Conservation (phyloP, 441 rosid species). For the Brassica hybrid region DNA sequence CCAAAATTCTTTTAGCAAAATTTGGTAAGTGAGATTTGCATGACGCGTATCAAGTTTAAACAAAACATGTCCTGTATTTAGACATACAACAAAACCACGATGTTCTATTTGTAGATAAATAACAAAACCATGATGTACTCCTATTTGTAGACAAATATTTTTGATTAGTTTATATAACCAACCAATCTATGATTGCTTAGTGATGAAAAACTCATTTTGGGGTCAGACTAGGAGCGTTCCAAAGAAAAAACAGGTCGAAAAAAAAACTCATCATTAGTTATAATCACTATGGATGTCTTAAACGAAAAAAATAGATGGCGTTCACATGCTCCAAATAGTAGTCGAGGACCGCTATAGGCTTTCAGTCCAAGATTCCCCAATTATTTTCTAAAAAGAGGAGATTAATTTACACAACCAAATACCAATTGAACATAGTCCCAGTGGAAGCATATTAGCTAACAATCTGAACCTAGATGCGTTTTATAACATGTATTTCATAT, state of each 20-base stretch:
- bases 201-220: background rate
- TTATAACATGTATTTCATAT: background rate
- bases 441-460: slow-evolving; percentile 1
- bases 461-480: slow-evolving; percentile 10
- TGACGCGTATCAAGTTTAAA: background rate
- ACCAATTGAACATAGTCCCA: background rate
- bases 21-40: slow-evolving; percentile 2
- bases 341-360: background rate
- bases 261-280: background rate
- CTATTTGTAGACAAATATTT: background rate
- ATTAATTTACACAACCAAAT: background rate
- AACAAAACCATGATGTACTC: background rate
- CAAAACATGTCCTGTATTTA: slow-evolving; percentile 1
- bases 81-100: background rate
- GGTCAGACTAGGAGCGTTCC: background rate
- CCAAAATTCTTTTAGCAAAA: background rate
- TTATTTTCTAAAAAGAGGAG: background rate
- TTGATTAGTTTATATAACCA: background rate
- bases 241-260: no score
- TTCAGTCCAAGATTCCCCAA: background rate
- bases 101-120: background rate
- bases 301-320: background rate
- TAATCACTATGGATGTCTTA: background rate
- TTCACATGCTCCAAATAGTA: background rate
- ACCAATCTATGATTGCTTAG: background rate